Evolutionary conservation across 208 protist species (phyloP).

Genomic region (Histomonas meleagridis): DNA sequence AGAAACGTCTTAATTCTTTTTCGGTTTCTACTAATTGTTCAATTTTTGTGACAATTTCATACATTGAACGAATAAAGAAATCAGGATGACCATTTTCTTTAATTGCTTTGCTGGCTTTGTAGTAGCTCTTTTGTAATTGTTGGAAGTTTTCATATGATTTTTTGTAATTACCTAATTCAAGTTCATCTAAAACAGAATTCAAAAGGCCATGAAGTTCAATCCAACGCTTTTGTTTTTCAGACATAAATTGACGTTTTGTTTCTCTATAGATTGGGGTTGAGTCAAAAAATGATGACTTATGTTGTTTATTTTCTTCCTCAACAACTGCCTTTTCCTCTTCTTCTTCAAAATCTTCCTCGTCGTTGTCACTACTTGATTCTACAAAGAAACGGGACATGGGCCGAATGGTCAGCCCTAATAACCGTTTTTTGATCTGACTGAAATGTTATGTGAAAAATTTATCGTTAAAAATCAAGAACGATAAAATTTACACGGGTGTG

Average conservation of each 20-base stretch:
- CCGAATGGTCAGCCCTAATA: too few species aligned
- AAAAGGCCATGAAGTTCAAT: not conserved
- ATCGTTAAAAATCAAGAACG: too few species aligned
- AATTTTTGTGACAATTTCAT: not conserved
- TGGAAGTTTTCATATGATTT: not conserved
- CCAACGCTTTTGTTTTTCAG: not conserved
- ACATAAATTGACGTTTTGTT: not conserved
- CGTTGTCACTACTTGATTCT: not conserved
- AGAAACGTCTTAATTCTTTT: not conserved
- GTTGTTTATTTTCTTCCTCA: not conserved
- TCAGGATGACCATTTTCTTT: not conserved
- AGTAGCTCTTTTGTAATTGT: not conserved
- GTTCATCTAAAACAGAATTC: not conserved
- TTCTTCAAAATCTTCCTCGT: not conserved
- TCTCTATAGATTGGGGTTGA: too few species aligned
- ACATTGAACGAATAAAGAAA: not conserved
- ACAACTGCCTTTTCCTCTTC: not conserved
- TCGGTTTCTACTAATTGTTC: not conserved
- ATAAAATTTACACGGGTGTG: too few species aligned
- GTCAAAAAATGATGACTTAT: too few species aligned
- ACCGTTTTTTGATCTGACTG: too few species aligned
- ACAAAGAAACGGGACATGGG: slow-evolving; percentile 31
- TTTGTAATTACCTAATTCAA: not conserved
- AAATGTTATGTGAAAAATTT: too few species aligned
- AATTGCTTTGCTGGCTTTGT: not conserved